Base-by-base conservation (phyloP, 2,329 filamentous ascomycete species). In the Venturia asperata region DNA sequence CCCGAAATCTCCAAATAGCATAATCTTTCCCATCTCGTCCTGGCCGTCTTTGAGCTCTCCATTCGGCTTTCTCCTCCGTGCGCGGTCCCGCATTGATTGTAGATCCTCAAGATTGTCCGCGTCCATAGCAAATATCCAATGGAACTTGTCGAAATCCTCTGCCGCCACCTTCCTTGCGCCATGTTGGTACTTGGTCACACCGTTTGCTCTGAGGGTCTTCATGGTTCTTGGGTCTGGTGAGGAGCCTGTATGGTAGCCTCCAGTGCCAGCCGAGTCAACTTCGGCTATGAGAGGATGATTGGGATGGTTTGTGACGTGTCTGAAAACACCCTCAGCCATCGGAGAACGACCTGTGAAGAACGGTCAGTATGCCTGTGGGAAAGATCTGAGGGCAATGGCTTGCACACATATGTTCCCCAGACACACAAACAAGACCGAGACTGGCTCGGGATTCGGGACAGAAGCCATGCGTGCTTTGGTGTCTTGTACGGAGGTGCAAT, bases 41-140 rank as follows among this genome's bases (percentile, higher is more conserved):
- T 74, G 76, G 2, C 69, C 68, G 19, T 42, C 56, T 3, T 69
- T 68, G 3, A 27, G 7, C 37, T 34, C 13, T 66, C 70, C 62
- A 69, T 76, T 67, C 68, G 79, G 65, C 71, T 76, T 68, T 68
- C 71, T 73, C 24, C 52, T 67, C 13, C 24, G n/a, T 61, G 61
- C 42, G 34, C 62, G 34, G 27, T 74, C 71, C 68, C 85, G 80
- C 72, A 87, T 77, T 42, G 85, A 80, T 71, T 86, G 75, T 66
- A 96, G 77, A 72, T 95, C 85, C 10, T 82, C 80, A 56, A 96
- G 79, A 74, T 97, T 97, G 58, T 86, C 85, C 61, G 85, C 81
- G 74, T 99, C 94, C 94, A 99, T 99, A 67, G 90, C 92, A 66
- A 99, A 87, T 67, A 99, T 87, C 77, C 96, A 97, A 76, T 97